phyloP scores from a whole-genome alignment of 805 yeast species.

The Candida verbasci region DNA sequence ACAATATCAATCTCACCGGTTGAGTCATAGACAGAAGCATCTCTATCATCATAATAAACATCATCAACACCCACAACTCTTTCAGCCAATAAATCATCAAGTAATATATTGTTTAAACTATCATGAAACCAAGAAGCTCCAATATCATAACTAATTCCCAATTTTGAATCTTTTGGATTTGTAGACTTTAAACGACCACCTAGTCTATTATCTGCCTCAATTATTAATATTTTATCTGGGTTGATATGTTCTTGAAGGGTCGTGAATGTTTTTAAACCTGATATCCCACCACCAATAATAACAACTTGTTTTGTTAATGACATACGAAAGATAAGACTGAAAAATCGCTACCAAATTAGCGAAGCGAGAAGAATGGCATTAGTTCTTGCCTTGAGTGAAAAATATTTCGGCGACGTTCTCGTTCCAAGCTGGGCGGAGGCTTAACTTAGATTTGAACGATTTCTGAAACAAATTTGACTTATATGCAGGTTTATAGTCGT shows the following conservation, averaged over 20 bases:
- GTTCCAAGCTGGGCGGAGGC: too few species aligned
- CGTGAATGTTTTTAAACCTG: slow-evolving; percentile 71
- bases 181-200: slow-evolving; percentile 64
- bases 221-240: slow-evolving; percentile 44
- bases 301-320: slow-evolving; percentile 34
- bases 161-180: slow-evolving; percentile 30
- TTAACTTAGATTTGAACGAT: too few species aligned
- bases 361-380: too few species aligned
- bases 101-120: slow-evolving; percentile 60
- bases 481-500: too few species aligned
- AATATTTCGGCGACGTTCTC: too few species aligned
- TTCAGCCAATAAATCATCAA: slow-evolving; percentile 23
- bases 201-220: slow-evolving; percentile 64
- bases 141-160: slow-evolving; percentile 51
- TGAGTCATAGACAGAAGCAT: slow-evolving; percentile 19
- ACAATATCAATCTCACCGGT: slow-evolving; percentile 33
- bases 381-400: too few species aligned
- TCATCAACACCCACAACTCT: slow-evolving; percentile 26
- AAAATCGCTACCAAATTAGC: too few species aligned
- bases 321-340: background rate
- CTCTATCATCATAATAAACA: slow-evolving; percentile 48
- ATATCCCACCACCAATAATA: slow-evolving; percentile 74
- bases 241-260: slow-evolving; percentile 17
- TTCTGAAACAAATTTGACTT: too few species aligned
- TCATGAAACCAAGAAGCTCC: slow-evolving; percentile 96